These are phyloP conservation scores for Rhizoclosmatium globosum DNA, from an alignment of 192 early-diverging fungal species.

Conservation along the genomic window DNA sequence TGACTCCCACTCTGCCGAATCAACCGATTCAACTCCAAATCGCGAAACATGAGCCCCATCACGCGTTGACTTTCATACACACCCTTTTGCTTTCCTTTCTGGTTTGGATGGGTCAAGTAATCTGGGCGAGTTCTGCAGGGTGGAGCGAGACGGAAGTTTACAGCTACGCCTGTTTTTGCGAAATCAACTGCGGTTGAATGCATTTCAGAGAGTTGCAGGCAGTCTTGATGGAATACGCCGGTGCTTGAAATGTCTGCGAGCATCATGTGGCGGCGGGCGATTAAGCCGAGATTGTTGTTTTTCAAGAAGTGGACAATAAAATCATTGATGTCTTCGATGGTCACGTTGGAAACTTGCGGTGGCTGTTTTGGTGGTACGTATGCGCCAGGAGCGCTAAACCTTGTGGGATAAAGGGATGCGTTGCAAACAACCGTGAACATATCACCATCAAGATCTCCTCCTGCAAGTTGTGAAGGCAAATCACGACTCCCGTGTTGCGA, in stretches of 20 bases:
- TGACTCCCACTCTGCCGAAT: background rate
- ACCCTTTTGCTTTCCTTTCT: too few species aligned
- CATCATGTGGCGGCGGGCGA: slow-evolving; percentile 23
- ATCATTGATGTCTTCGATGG: slow-evolving; percentile 31
- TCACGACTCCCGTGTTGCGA: slow-evolving; percentile 70
- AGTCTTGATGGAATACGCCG: slow-evolving; percentile 25
- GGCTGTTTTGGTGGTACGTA: background rate
- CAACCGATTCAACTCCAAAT: background rate
- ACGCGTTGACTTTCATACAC: background rate
- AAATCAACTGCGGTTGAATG: slow-evolving; percentile 77
- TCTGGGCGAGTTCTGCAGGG: slow-evolving; percentile 61
- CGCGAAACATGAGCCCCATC: slow-evolving; percentile 17
- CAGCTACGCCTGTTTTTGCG: slow-evolving; percentile 67
- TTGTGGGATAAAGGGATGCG: too few species aligned
- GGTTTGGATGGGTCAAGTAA: slow-evolving; percentile 67
- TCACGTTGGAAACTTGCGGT: slow-evolving; percentile 23
- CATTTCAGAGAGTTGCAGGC: slow-evolving; percentile 37
- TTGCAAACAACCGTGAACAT: slow-evolving; percentile 46
- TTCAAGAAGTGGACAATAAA: slow-evolving; percentile 27
- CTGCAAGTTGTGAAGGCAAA: slow-evolving; percentile 78
- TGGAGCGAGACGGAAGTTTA: slow-evolving; percentile 49
- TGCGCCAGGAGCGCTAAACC: too few species aligned
- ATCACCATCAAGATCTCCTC: slow-evolving; percentile 88
- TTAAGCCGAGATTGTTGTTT: slow-evolving; percentile 20
- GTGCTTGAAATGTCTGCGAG: slow-evolving; percentile 26